A percentile compares a stretch with the other conserved stretches of the same genome.
Conservation (phyloP, 2,329 filamentous ascomycete species). For the Cladosporium sp. region DNA sequence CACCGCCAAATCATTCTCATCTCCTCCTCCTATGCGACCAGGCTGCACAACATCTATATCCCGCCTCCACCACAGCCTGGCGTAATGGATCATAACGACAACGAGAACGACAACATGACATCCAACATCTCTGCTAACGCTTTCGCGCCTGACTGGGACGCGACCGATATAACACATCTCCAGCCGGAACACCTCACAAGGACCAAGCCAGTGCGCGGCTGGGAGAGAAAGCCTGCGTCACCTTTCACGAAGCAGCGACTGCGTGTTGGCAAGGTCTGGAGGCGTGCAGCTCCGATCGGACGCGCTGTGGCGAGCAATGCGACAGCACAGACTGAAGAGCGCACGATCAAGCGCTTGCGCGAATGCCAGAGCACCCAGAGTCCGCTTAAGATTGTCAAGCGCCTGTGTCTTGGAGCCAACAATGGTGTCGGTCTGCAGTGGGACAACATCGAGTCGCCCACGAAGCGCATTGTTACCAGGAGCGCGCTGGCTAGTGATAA, state of each 20-base stretch:
- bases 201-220: constrained; percentile 47
- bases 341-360: constrained; percentile 23
- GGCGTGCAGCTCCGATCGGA: constrained; percentile 30
- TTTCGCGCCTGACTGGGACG: constrained; percentile 43
- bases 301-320: constrained; percentile 11
- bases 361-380: constrained; percentile 28
- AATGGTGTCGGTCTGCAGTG: constrained; percentile 27
- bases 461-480: constrained; percentile 34
- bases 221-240: constrained; percentile 50
- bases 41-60: constrained; percentile 8
- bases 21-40: constrained; percentile 3
- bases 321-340: not conserved
- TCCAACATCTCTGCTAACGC: constrained; percentile 4
- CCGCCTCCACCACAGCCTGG: not conserved
- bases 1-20: constrained; percentile 3
- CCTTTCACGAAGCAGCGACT: constrained; percentile 41
- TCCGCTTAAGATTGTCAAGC: constrained; percentile 47
- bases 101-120: constrained; percentile 13
- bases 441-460: constrained; percentile 33
- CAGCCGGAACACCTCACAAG: constrained; percentile 44
- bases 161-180: constrained; percentile 43
- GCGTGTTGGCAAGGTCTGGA: constrained; percentile 47
- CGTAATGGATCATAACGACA: constrained; percentile 3
- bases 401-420: constrained; percentile 38
- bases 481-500: constrained; percentile 25